Percentiles rank a stretch among this genome's conserved stretches.
Evolutionary conservation across 2,329 filamentous ascomycete genomes (phyloP).

Genomic region (Alternaria sp.): DNA sequence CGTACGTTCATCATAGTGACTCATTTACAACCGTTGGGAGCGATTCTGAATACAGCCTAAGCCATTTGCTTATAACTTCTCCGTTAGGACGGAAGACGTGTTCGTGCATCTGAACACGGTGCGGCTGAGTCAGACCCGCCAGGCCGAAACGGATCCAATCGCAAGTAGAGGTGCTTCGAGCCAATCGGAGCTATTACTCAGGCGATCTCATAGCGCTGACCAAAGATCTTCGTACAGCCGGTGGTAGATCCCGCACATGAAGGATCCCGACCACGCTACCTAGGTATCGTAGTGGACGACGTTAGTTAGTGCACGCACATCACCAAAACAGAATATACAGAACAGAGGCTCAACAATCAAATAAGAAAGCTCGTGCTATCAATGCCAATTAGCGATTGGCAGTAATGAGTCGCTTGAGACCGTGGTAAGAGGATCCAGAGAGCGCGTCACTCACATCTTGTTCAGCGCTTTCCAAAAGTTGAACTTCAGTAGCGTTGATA

Average conservation of each 20-base stretch:
- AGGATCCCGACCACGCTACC: not conserved
- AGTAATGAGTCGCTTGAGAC: not conserved
- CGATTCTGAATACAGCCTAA: not conserved
- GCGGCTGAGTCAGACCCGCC: not conserved
- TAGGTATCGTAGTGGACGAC: not conserved
- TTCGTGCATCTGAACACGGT: not conserved
- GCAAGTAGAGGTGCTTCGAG: not conserved
- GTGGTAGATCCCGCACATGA: not conserved
- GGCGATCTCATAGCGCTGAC: not conserved
- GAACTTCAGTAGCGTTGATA: not conserved
- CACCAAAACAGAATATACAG: not conserved
- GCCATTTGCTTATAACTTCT: not conserved
- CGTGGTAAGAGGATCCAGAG: not conserved
- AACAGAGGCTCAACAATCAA: not conserved
- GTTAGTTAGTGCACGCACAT: not conserved
- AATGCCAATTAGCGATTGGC: not conserved
- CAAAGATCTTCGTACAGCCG: not conserved
- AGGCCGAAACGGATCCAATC: not conserved
- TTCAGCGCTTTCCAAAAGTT: accelerated
- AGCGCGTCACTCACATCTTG: not conserved
- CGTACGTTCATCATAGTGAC: not conserved
- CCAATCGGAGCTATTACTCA: not conserved
- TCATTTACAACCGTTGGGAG: not conserved
- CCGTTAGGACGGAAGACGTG: not conserved
- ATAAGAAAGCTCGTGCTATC: accelerated